Conservation (phyloP, 2,329 filamentous ascomycete genomes). For the Seiridium unicorne region DNA sequence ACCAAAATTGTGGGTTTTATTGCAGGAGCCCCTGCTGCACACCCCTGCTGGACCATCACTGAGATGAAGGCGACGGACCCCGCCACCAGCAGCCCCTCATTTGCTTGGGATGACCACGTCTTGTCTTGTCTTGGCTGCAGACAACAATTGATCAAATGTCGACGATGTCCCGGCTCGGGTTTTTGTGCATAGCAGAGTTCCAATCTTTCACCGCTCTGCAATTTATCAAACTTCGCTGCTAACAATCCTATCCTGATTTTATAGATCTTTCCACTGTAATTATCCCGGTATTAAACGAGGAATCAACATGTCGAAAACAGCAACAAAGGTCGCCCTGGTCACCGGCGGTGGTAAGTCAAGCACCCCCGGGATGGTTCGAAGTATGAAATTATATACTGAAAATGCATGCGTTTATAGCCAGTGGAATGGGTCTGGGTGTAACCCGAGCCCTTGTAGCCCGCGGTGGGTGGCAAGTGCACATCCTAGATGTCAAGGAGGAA, state of each 20-base stretch:
- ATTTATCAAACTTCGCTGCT: not conserved
- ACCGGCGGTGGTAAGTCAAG: not conserved
- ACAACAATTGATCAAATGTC: not conserved
- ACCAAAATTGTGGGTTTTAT: no score
- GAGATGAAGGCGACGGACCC: no score
- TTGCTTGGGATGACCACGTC: no score
- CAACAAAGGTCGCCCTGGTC: not conserved
- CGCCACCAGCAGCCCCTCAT: no score
- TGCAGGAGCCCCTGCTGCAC: no score
- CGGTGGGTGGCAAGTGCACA: conserved; percentile 35
- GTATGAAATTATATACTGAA: not conserved
- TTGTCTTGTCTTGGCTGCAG: not conserved
- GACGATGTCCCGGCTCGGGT: not conserved
- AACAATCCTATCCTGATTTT: not conserved
- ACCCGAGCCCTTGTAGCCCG: conserved; percentile 33
- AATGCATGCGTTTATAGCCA: conserved; percentile 23
- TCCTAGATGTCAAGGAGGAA: conserved; percentile 36
- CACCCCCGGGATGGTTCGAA: not conserved
- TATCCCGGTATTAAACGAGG: not conserved
- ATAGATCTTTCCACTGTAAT: not conserved
- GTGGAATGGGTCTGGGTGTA: conserved; percentile 40
- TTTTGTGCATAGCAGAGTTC: not conserved
- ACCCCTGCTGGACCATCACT: no score
- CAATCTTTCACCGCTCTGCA: not conserved
- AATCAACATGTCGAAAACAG: not conserved